These are phyloP conservation scores for Dactylella cylindrospora DNA, from an alignment of 2,329 filamentous ascomycete species.

Conservation along the genomic window DNA sequence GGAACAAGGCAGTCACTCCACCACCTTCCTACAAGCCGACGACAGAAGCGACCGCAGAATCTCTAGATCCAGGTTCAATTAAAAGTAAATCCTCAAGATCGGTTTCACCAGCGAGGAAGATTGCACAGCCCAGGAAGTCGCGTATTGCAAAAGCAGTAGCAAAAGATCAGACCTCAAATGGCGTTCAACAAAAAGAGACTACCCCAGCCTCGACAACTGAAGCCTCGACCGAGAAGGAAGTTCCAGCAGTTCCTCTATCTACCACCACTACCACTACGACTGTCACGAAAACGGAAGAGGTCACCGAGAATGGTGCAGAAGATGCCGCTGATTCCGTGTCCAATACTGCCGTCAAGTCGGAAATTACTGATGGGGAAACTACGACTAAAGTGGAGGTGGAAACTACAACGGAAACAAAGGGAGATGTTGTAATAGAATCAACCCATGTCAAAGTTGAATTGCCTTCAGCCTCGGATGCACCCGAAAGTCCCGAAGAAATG, in stretches of 20 bases:
- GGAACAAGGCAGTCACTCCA: slow-evolving; percentile 73
- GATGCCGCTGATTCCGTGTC: slow-evolving; percentile 19
- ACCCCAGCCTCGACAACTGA: slow-evolving; percentile 13
- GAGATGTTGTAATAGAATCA: slow-evolving; percentile 63
- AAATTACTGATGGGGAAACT: slow-evolving; percentile 59
- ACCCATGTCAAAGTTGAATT: slow-evolving; percentile 75
- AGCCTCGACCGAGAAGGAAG: slow-evolving; percentile 48
- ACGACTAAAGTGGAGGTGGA: slow-evolving; percentile 48
- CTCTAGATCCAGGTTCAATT: slow-evolving; percentile 47
- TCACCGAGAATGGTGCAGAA: slow-evolving; percentile 9
- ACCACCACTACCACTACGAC: slow-evolving; percentile 47
- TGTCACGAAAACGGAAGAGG: slow-evolving; percentile 47
- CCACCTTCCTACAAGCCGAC: slow-evolving; percentile 64
- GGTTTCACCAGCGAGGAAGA: slow-evolving; percentile 58
- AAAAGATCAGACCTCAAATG: slow-evolving; percentile 49
- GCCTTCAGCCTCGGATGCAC: slow-evolving; percentile 66
- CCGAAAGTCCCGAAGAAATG: slow-evolving; percentile 79
- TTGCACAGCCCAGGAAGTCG: slow-evolving; percentile 57
- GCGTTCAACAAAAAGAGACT: slow-evolving; percentile 49
- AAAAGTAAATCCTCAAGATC: slow-evolving; percentile 61
- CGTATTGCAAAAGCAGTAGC: slow-evolving; percentile 55
- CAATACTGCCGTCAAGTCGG: slow-evolving; percentile 52
- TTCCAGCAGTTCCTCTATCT: background rate
- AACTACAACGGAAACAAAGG: slow-evolving; percentile 48
- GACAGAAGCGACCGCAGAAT: slow-evolving; percentile 48